Evolutionary conservation across 441 rosid species (phyloP), one percentile per base, ranked within the genome.

Genomic region (Bruguiera hainesii): DNA sequence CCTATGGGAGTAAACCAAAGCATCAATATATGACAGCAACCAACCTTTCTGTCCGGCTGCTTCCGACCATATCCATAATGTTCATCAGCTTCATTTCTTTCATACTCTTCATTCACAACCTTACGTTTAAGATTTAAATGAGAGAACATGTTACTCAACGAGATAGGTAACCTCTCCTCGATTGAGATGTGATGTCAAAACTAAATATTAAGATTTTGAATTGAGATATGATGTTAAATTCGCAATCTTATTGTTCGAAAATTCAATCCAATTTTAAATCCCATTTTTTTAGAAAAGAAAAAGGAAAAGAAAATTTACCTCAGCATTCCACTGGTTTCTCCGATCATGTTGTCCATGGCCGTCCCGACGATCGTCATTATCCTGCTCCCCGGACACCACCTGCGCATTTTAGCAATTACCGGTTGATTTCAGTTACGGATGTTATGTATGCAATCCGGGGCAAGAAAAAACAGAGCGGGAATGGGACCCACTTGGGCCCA

Each of bases 401-500:
- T 88, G 78, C 76, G 19, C 51, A 64, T 48, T 60, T 39, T 46
- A 68, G 61, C 30, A 65, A 39, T 25, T 29, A 29, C 31, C 56
- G 6, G 30, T 21, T 56, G 37, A 19, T 46, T 28, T 33, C 26
- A 26, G 19, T 13, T 3, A 10, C 2, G 29, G 18, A 53, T 20
- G 0, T 21, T 23, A 23, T 9, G 58, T 13, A 28, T 21, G 35
- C 33, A 39, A 33, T 13, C 52, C 4, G 6, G 4, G n/a, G 19
- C 21, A 9, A 29, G 16, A 37, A 8, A 29, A 28, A 20, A 49
- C 13, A 2, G 7, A 29, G 11, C 8, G 20, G 23, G 19, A 33
- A 26, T 9, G 66, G 28, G 18, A 61, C 79, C 7, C 13, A 85
- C 97, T 85, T 87, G 63, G 20, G 97, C 93, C 97, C 98, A 89